Conservation (phyloP, 106 monocot genomes). For the Apostasia shenzhenica region DNA sequence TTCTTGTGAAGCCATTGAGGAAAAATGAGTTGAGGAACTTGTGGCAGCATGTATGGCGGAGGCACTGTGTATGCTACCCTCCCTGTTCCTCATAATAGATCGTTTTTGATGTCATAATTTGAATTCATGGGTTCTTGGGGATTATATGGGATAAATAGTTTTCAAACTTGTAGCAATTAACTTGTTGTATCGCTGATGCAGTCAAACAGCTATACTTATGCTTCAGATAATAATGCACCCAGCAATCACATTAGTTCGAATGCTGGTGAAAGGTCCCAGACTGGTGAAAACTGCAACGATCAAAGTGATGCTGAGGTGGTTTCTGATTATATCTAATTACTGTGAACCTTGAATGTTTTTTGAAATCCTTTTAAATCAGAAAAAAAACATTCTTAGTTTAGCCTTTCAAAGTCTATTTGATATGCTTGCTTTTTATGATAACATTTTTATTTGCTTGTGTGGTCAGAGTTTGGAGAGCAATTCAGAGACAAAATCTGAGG, state of each 20-base stretch:
- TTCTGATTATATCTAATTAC: too few relatives aligned
- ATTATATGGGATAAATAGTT: neutral
- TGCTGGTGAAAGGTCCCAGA: slow-evolving; percentile 37
- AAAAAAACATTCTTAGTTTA: too few relatives aligned
- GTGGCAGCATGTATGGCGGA: slow-evolving; percentile 99
- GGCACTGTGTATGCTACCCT: slow-evolving; percentile 60
- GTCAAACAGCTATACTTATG: slow-evolving; percentile 42
- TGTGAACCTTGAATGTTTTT: too few relatives aligned
- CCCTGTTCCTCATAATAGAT: neutral
- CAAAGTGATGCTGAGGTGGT: slow-evolving; percentile 55
- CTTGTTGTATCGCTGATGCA: slow-evolving; percentile 22
- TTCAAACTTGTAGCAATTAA: neutral
- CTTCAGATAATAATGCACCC: slow-evolving; percentile 53
- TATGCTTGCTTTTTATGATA: neutral
- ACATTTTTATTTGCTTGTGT: neutral
- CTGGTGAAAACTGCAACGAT: slow-evolving; percentile 37
- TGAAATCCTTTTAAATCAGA: too few relatives aligned
- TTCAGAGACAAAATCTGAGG: slow-evolving; percentile 30
- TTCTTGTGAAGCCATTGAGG: slow-evolving; percentile 83
- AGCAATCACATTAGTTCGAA: slow-evolving; percentile 59
- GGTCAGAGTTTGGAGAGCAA: slow-evolving; percentile 59
- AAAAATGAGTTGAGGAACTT: slow-evolving; percentile 84
- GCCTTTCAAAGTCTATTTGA: neutral
- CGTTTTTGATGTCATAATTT: neutral
- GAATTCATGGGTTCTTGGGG: neutral